Evolutionary conservation across 164 flowering plant genomes (phyloP), one percentile per base, ranked within the genome.

Genomic region (Taxillus chinensis): DNA sequence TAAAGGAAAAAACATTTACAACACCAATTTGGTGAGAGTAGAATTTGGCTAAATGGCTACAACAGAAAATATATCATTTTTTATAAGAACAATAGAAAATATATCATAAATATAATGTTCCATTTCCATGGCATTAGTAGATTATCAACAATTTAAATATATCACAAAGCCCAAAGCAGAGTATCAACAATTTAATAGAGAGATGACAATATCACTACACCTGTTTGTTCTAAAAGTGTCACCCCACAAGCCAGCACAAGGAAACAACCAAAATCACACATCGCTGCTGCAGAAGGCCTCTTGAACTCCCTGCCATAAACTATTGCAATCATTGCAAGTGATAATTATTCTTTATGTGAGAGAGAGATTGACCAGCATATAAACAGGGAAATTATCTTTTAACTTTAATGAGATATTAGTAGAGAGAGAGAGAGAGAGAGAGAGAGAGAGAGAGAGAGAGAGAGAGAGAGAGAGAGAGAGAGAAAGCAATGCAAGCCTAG

Each of bases 231-330:
- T 62, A 95, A 73, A 55, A 89, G 80, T 56, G 72, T 55, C 43
- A 87, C 87, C 62, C 97, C 99, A 75, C 77, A 78, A 41, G 71
- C 76, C 80, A 95, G 70, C 55, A 83, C 84, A 39, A 83, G 13
- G 60, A 87, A 92, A 73, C 96, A 95, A 51, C 96, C 82, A 64
- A 87, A 79, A 75, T 95, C 97, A 60, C 91, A 87, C 54, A 91
- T 71, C 74, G 87, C 95, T 61, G 85, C 89, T 65, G 93, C 81
- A 67, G 87, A 83, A 61, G 75, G 95, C 75, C 68, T 85, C 81
- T 74, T 84, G 78, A 89, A 84, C 88, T 87, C 92, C 93, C 99
- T 93, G 98, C 77, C 82, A 79, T 66, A 72, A 68, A 55, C 62
- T 71, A 67, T 41, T 6, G 59, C 59, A 57, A 57, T 37, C 43